Conservation (phyloP, 2,329 filamentous ascomycete genomes). For the Microdochium nivale region DNA sequence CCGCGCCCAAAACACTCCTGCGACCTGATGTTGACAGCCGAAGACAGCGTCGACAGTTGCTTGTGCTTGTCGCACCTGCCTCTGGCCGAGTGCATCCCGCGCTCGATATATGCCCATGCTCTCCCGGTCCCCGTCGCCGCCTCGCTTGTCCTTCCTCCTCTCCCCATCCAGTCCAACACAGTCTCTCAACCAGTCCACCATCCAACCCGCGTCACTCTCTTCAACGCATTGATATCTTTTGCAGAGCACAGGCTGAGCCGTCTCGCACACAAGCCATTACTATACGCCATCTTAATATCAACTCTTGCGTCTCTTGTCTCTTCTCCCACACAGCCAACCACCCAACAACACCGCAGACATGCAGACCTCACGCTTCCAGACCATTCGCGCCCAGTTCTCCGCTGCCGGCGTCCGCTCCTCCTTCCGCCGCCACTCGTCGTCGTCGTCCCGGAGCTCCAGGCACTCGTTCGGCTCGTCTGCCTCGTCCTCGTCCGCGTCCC, state of each 20-base stretch:
- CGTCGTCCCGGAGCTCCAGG: slow-evolving; percentile 32
- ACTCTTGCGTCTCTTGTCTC: slow-evolving; percentile 2
- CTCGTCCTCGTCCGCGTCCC: slow-evolving; percentile 32
- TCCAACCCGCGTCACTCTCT: neutral
- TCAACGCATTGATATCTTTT: neutral
- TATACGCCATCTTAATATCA: neutral
- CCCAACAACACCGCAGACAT: slow-evolving; percentile 22
- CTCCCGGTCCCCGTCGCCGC: neutral
- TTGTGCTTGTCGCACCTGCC: too few relatives aligned
- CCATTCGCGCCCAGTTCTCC: slow-evolving; percentile 41
- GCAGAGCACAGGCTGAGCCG: slow-evolving; percentile 8
- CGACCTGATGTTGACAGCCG: too few relatives aligned
- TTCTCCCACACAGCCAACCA: slow-evolving; percentile 1
- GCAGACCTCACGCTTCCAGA: slow-evolving; percentile 40
- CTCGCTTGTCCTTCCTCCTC: neutral
- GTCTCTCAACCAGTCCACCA: neutral
- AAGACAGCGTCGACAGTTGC: too few relatives aligned
- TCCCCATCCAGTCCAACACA: neutral
- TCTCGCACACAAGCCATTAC: too few relatives aligned
- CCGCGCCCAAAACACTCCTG: too few relatives aligned
- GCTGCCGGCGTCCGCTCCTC: slow-evolving; percentile 39
- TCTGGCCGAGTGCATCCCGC: too few relatives aligned
- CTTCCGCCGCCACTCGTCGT: slow-evolving; percentile 41
- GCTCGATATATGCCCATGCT: neutral
- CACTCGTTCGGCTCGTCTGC: slow-evolving; percentile 36